Base-by-base conservation (phyloP, 176 grass and related monocot genomes). In the Aegilops sharonensis region DNA sequence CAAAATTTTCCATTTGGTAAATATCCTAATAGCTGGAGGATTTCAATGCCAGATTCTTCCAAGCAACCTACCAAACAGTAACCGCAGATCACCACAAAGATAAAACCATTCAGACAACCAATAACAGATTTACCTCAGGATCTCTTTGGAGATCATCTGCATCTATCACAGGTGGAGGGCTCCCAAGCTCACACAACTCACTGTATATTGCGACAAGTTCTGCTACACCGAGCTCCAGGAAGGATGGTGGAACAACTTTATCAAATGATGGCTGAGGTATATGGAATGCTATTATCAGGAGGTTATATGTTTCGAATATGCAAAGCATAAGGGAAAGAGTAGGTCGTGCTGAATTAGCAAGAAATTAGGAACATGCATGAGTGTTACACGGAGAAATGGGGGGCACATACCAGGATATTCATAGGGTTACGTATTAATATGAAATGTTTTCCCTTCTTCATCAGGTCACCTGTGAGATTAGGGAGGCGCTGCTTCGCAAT, bases 391-490 rank as follows among this genome's bases (percentile, higher is more conserved):
- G 31, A 81, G 34, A 57, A 75, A 69, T 43, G 42, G 75, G 81
- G n/a, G n/a, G 24, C 6, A 82, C 48, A 76, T 95, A 98, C 96
- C 90, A 98, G 86, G 50, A 92, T 95, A 83, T 92, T 92, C 71
- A 98, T 82, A 81, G 96, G 96, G 72, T 91, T 95, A 12, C 93
- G 86, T 84, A 98, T 98, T 82, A 98, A 71, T 88, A 98, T 95
- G 87, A 98, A 95, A 87, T 98, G 96, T 13, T 95, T 98, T 87
- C 96, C 96, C 80, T 90, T 94, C 85, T 94, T 95, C 91, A 94
- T 90, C 85, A 98, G 88, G 84, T 94, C 89, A 29, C 66, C 83
- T 40, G 90, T 84, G 48, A 98, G 86, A 65, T 91, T 87, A 50
- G 93, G 93, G 42, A 95, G 91, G 12, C 52, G 86, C 70, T 98